Conservation (phyloP, 176 grass and related monocot genomes). For the Miscanthus lutarioriparius region DNA sequence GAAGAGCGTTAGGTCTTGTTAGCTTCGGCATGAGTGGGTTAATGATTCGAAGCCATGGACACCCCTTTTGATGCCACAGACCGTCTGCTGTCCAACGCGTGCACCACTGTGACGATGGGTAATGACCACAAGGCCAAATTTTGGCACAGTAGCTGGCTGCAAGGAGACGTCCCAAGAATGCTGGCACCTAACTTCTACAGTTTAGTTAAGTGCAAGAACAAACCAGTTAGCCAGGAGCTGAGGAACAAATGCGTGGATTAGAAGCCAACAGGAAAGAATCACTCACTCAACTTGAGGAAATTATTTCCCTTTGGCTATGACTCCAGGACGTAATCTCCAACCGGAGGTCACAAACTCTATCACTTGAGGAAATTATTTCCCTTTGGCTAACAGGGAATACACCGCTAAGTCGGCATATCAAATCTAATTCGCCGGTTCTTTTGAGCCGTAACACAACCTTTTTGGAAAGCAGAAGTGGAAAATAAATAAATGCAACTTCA, state of each 20-base stretch:
- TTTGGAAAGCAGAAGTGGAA: too few species aligned
- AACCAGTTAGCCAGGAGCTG: background rate
- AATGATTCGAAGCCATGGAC: background rate
- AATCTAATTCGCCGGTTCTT: background rate
- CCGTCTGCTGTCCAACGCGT: background rate
- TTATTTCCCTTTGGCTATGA: background rate
- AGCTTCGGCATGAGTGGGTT: too few species aligned
- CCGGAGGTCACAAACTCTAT: too few species aligned
- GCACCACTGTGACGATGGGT: background rate
- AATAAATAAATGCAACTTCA: too few species aligned
- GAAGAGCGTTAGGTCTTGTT: too few species aligned
- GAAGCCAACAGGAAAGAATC: background rate
- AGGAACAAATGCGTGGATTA: background rate
- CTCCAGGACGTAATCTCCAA: background rate
- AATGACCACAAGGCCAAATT: background rate
- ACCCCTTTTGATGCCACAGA: background rate
- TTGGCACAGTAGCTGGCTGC: background rate
- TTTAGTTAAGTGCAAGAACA: background rate
- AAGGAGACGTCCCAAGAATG: background rate
- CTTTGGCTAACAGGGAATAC: background rate
- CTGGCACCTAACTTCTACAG: background rate
- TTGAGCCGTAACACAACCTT: too few species aligned
- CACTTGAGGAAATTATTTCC: background rate
- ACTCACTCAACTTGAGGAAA: background rate
- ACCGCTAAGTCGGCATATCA: background rate